Base-by-base conservation (phyloP, 495 filamentous ascomycete species). In the Hyaloscypha bicolor region DNA sequence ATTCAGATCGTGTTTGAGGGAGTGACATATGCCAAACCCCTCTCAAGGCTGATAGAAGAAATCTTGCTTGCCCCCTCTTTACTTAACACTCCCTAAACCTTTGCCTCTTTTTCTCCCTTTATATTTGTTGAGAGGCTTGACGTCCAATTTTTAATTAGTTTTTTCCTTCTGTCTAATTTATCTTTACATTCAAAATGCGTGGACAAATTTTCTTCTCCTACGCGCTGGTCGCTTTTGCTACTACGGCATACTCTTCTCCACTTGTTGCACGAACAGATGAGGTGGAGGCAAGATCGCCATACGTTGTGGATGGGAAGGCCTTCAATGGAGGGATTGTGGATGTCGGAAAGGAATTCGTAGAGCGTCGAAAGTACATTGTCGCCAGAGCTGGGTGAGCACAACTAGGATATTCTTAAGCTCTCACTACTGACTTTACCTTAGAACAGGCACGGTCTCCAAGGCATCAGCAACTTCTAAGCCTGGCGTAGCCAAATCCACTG, bases 221-320 rank as follows among this genome's bases (percentile, higher is more conserved):
- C 16, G 66, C 66, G 62, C 66, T 69, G 62, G 66, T 69, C 66
- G 66, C 66, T 55, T 29, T 63, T 59, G 61, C 57, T 45, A 29
- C 63, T 21, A 61, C 59, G 11, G 59, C 37, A 21, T 61, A 48
- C n/a, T 29, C 63, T 31, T 33, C 63, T 60, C 63, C 63, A 45
- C 30, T 59, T 12, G 32, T 32, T 6, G 52, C n/a, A 4, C 25
- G 63, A 45, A 48, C 25, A 3, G 63, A 59, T n/a, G 52, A 58
- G 5, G 12, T 65, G 0, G 63, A 65, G 29, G 30, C 22, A 21
- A 55, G 48, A 55, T 19, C 33, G 22, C 19, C 51, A 25, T 53
- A 53, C 19, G 51, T 53, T 57, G 30, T 57, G n/a, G 25, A 32
- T 59, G 59, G 37, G 37, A 61, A 29, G 37, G 37, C 31, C 3